phyloP scores from a whole-genome alignment of 495 filamentous ascomycete species.

The Platismatia glauca region DNA sequence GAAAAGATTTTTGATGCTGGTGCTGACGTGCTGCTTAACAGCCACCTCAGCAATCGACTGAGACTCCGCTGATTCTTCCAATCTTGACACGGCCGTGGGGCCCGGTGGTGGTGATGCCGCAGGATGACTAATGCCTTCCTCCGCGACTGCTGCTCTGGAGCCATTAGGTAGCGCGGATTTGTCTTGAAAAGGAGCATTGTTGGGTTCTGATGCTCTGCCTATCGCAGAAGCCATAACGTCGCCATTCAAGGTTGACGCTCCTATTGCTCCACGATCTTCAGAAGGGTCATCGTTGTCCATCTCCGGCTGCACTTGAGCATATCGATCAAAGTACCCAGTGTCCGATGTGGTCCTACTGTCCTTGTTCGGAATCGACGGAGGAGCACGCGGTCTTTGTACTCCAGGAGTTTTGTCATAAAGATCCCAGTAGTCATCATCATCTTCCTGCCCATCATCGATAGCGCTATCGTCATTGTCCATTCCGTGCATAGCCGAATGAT shows the following conservation, averaged over 20 bases:
- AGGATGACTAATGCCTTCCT: slow-evolving; percentile 33
- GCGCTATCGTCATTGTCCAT: slow-evolving; percentile 7
- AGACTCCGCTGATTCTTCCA: slow-evolving; percentile 56
- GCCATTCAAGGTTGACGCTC: slow-evolving; percentile 48
- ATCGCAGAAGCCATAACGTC: slow-evolving; percentile 36
- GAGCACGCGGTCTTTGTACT: slow-evolving; percentile 51
- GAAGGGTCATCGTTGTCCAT: slow-evolving; percentile 82
- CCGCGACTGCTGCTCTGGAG: not conserved
- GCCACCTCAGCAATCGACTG: slow-evolving; percentile 65
- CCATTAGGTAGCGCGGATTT: slow-evolving; percentile 3
- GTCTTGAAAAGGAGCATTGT: slow-evolving; percentile 11
- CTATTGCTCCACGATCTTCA: slow-evolving; percentile 44
- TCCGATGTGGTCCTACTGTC: slow-evolving; percentile 44
- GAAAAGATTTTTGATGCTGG: slow-evolving; percentile 82
- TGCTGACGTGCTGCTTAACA: slow-evolving; percentile 80
- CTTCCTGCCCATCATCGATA: slow-evolving; percentile 16
- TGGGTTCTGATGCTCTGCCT: slow-evolving; percentile 30
- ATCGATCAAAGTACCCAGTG: slow-evolving; percentile 77
- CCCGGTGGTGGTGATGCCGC: slow-evolving; percentile 44
- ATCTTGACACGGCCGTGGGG: slow-evolving; percentile 52
- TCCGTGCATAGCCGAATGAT: slow-evolving; percentile 12
- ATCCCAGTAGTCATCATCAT: slow-evolving; percentile 87
- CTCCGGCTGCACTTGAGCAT: slow-evolving; percentile 78
- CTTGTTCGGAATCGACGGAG: slow-evolving; percentile 32
- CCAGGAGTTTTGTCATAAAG: slow-evolving; percentile 81